Conservation (phyloP, 116 monocot species). For the Trichopus zeylanicus region DNA sequence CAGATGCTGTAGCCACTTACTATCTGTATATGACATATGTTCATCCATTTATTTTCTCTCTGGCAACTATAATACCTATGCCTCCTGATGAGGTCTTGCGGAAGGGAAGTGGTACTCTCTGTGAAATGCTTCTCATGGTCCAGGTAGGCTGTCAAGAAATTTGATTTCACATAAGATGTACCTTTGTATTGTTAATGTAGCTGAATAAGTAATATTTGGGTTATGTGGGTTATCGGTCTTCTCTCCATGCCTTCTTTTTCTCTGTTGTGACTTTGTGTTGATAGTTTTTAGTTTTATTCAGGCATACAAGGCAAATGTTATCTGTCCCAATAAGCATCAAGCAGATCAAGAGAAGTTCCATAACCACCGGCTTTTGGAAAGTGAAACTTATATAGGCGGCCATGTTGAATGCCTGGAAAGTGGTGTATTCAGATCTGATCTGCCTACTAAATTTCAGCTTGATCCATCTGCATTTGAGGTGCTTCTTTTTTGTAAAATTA, state of each 20-base stretch:
- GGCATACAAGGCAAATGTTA: conserved; percentile 90
- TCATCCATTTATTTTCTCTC: conserved; percentile 98
- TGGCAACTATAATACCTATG: conserved; percentile 99
- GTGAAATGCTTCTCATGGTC: conserved; percentile 99
- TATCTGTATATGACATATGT: conserved; percentile 98
- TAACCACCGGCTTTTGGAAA: conserved; percentile 84
- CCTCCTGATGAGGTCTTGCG: conserved; percentile 93
- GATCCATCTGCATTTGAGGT: conserved; percentile 93
- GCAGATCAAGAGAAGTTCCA: conserved; percentile 86
- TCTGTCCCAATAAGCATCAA: conserved; percentile 99
- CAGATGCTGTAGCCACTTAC: conserved; percentile 98
- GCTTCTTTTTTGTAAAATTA: not conserved
- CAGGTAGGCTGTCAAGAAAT: conserved; percentile 40
- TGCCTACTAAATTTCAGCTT: conserved; percentile 91
- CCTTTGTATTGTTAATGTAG: not conserved
- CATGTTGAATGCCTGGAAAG: conserved; percentile 99
- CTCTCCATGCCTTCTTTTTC: not conserved
- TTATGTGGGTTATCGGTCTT: no score
- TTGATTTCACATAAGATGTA: not conserved
- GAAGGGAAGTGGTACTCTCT: conserved; percentile 99
- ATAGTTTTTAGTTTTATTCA: conserved; percentile 17
- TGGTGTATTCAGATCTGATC: conserved; percentile 98
- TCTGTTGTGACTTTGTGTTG: not conserved
- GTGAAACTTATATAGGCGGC: conserved; percentile 98
- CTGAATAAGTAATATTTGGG: not conserved